These are phyloP conservation scores for Plenodomus lindquistii DNA, from an alignment of 2,329 filamentous ascomycete genomes.

Conservation along the genomic window DNA sequence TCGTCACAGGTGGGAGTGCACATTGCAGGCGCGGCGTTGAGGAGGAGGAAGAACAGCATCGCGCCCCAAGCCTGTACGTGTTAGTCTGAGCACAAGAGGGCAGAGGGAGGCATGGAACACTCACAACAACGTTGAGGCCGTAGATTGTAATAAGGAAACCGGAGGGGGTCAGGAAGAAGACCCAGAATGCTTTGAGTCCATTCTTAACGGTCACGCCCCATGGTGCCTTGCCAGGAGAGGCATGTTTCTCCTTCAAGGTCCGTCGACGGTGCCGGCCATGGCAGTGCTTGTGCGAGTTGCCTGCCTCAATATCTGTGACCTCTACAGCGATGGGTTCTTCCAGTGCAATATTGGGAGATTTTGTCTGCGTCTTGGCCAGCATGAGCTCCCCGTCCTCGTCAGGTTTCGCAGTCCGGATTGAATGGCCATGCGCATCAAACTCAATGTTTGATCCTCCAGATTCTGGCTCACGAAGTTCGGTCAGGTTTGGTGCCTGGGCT, in stretches of 20 bases:
- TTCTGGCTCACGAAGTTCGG: slow-evolving; percentile 39
- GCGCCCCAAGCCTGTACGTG: slow-evolving; percentile 71
- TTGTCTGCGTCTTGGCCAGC: slow-evolving; percentile 12
- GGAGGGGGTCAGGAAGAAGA: slow-evolving; percentile 72
- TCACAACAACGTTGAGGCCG: slow-evolving; percentile 71
- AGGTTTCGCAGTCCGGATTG: slow-evolving; percentile 16
- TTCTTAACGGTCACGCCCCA: slow-evolving; percentile 63
- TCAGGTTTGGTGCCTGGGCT: slow-evolving; percentile 47
- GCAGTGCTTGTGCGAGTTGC: slow-evolving; percentile 16
- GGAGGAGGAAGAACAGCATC: slow-evolving; percentile 84
- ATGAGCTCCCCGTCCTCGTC: slow-evolving; percentile 14
- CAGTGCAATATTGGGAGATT: too few species aligned
- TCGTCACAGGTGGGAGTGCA: slow-evolving; percentile 70
- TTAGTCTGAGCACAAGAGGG: too few species aligned
- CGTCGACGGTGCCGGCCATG: too few species aligned
- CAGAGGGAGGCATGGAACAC: too few species aligned
- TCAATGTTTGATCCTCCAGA: slow-evolving; percentile 22
- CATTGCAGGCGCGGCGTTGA: slow-evolving; percentile 73
- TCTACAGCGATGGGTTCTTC: too few species aligned
- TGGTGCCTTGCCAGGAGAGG: slow-evolving; percentile 25
- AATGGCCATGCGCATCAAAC: slow-evolving; percentile 15
- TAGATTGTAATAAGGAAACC: slow-evolving; percentile 80
- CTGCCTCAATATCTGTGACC: too few species aligned
- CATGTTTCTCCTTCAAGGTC: slow-evolving; percentile 33
- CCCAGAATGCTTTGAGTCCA: slow-evolving; percentile 65